Evolutionary conservation across 129 eudicot species (phyloP).

Genomic region (Rutidosis leptorrhynchoides): DNA sequence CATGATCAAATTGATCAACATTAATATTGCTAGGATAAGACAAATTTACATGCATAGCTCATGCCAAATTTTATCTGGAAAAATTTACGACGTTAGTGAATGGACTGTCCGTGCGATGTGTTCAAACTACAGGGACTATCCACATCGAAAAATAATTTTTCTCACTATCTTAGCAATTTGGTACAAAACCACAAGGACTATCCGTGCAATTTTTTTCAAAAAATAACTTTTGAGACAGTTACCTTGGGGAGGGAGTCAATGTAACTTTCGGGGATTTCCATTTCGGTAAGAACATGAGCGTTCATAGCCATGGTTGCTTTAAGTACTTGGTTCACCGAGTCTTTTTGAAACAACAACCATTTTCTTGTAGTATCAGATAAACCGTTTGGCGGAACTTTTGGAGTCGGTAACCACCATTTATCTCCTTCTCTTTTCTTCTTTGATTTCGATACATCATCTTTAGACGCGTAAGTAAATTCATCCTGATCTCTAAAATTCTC

Average conservation of each 20-base stretch:
- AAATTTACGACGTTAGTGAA: too few species aligned
- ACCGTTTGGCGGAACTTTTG: slow-evolving; percentile 80
- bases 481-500: slow-evolving; percentile 75
- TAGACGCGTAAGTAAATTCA: slow-evolving; percentile 68
- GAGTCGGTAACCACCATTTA: slow-evolving; percentile 94
- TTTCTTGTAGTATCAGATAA: slow-evolving; percentile 67
- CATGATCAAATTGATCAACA: too few species aligned
- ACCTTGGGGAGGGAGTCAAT: slow-evolving; percentile 94
- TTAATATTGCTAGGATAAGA: too few species aligned
- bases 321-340: slow-evolving; percentile 81
- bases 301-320: slow-evolving; percentile 95
- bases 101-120: too few species aligned
- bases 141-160: too few species aligned
- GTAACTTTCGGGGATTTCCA: slow-evolving; percentile 89
- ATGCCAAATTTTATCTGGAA: too few species aligned
- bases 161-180: too few species aligned
- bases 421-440: slow-evolving; percentile 57
- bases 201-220: too few species aligned
- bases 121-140: too few species aligned
- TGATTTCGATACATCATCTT: slow-evolving; percentile 47
- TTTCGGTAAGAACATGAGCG: slow-evolving; percentile 72
- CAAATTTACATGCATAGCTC: too few species aligned
- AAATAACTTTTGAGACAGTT: slow-evolving; percentile 22
- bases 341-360: slow-evolving; percentile 83
- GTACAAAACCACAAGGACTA: too few species aligned